Percentiles rank a stretch among this genome's conserved stretches.
Conservation (phyloP, 2,329 filamentous ascomycete genomes). For the Clonostachys byssicola region DNA sequence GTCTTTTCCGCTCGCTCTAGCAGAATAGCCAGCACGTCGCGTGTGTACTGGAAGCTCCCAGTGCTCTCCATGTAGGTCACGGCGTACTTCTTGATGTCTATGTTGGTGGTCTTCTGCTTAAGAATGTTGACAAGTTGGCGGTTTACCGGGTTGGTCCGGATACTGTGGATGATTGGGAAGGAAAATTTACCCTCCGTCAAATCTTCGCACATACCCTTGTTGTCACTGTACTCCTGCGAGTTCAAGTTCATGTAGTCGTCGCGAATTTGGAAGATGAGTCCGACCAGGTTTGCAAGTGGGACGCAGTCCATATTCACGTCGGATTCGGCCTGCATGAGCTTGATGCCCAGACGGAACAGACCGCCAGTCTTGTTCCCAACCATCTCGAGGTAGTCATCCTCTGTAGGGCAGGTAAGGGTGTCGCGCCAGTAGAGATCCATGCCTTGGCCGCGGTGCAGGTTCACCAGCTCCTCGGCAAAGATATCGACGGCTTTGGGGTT, state of each 20-base stretch:
- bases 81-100: slow-evolving; percentile 87
- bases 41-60: slow-evolving; percentile 85
- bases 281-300: slow-evolving; percentile 79
- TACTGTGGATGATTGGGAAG: slow-evolving; percentile 92
- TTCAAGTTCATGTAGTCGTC: slow-evolving; percentile 92
- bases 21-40: slow-evolving; percentile 60
- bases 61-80: slow-evolving; percentile 87
- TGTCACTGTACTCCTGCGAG: slow-evolving; percentile 69
- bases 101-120: slow-evolving; percentile 81
- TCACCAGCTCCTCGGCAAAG: slow-evolving; percentile 78
- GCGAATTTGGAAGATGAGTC: slow-evolving; percentile 84
- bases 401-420: slow-evolving; percentile 75
- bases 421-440: slow-evolving; percentile 93
- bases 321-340: slow-evolving; percentile 81
- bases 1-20: slow-evolving; percentile 59
- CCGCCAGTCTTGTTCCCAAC: slow-evolving; percentile 88
- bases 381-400: slow-evolving; percentile 93
- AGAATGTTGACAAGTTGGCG: slow-evolving; percentile 87
- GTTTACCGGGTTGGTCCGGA: slow-evolving; percentile 70
- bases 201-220: slow-evolving; percentile 94
- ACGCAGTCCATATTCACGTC: slow-evolving; percentile 61
- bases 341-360: slow-evolving; percentile 78
- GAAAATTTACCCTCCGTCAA: slow-evolving; percentile 96
- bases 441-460: slow-evolving; percentile 82
- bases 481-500: slow-evolving; percentile 65